Evolutionary conservation across 805 yeast species (phyloP), one percentile per base, ranked within the genome.

Genomic region (Wickerhamiella siamensis): DNA sequence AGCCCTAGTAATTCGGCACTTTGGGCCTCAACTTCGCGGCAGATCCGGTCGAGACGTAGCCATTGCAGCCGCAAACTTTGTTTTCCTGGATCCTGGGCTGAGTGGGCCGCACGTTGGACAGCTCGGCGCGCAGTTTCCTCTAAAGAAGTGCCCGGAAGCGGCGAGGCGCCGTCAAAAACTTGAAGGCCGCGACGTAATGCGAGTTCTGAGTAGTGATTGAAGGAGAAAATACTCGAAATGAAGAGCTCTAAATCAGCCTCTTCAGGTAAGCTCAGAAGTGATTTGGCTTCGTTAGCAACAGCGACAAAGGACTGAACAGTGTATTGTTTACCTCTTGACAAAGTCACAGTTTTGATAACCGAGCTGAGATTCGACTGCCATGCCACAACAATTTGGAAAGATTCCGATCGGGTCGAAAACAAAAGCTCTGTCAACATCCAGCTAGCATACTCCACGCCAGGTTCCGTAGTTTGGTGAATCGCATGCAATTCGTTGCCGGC

Each of bases 11-110:
- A 67, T 51, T 82, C 91, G 44, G 70, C 67, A 16, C 75, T 65
- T 37, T 69, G 67, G 44, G 71, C 78, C 44, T 70, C 71, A 41
- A 81, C 65, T 52, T 86, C 95, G 43, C 71, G 72, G 54, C 94
- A 78, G 20, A 86, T 64, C 2, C 82, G 68, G 44, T 76, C 79
- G 43, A 87, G 70, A 45, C 78, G 74, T 27, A 71, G 64, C 81
- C 94, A 77, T 50, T 77, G 77, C 24, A 67, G 67, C 38, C 61
- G 58, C n/a, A 67, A 47, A 32, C 63, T 63, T 4, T 59, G 44
- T 19, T 63, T 53, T 47, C 64, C 64, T 2, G 61, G 58, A 29
- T 60, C 56, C 34, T 59, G 61, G 24, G 59, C 60, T 27, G 50
- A 38, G 19, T 16, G 29, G 2, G 39, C 43, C 6, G 42, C 38